phyloP scores from a whole-genome alignment of 1,139 yeast species.

The Protomyces lactucae-debilis region DNA sequence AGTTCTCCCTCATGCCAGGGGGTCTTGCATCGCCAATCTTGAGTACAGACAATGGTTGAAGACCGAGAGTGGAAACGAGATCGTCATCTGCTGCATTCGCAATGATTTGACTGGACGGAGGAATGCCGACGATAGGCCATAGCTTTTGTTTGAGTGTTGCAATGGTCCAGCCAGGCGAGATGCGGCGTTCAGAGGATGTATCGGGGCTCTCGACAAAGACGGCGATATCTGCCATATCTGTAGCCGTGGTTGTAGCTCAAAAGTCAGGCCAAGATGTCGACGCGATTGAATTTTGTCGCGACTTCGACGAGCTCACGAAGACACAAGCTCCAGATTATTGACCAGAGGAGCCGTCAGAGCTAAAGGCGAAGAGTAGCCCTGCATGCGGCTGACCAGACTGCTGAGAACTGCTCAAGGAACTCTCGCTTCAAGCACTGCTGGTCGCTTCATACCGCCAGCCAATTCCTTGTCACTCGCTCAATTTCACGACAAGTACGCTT shows the following conservation, averaged over 20 bases:
- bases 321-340: background rate
- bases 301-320: background rate
- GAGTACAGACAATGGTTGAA: conserved; percentile 29
- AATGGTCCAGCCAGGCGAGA: conserved; percentile 62
- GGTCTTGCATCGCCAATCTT: conserved; percentile 43
- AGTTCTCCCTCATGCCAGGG: conserved; percentile 37
- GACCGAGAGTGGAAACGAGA: conserved; percentile 19
- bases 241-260: background rate
- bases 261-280: too few relatives aligned
- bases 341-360: too few relatives aligned
- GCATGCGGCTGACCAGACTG: background rate
- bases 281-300: background rate
- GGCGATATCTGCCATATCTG: conserved; percentile 31
- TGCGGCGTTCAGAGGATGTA: conserved; percentile 55
- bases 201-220: conserved; percentile 30
- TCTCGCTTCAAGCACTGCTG: background rate
- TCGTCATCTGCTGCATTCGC: conserved; percentile 31
- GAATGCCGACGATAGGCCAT: conserved; percentile 74
- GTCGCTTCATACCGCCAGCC: background rate
- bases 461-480: background rate
- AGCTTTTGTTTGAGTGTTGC: conserved; percentile 53
- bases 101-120: conserved; percentile 52
- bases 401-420: background rate
- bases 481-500: background rate
- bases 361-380: background rate